Base-by-base conservation (phyloP, 2,329 filamentous ascomycete species). In the Blastomyces parvus region DNA sequence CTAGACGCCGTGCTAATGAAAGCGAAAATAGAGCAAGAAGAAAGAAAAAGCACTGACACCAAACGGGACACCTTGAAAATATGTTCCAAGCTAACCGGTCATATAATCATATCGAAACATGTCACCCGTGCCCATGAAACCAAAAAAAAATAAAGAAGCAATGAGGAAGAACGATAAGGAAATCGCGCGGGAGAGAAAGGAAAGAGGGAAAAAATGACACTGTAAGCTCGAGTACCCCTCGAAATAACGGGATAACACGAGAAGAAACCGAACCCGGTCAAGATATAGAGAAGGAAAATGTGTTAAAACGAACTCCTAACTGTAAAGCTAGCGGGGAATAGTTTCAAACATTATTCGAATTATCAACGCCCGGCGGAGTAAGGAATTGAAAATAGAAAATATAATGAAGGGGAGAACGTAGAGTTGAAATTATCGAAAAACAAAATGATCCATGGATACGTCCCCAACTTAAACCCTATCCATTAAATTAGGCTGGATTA, bases 401-500 rank as follows among this genome's bases (percentile, higher is more conserved):
- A 25, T 1, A 40, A 6, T 2, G 55, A 7, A 57, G 53, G 14
- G 27, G 13, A 33, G 30, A 55, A 55, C 7, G 17, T 19, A 1
- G 4, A 38, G 27, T 19, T 25, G 30, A 22, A 40, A 57, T 40
- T n/a, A 40, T 38, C 13, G 55, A n/a, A 22, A 14, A 40, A n/a
- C n/a, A 9, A 40, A 19, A n/a, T n/a, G 3, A 3, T 59, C 40
- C 25, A 59, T 8, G 6, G 27, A 46, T 46, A 59, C 13, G 13
- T 7, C n/a, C 22, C 4, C 30, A 33, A 6, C 38, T 11, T 25
- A 17, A 38, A 22, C 7, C 14, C 8, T 17, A 11, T 8, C 8
- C 5, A 8, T 3, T 11, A 46, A 46, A 27, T 17, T 38, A 58
- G 6, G 4, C 25, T 59, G 74, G 68, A 27, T 70, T 68, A 38